Percentiles rank a stretch among this genome's conserved stretches.
phyloP scores from a whole-genome alignment of 306 rosid genomes.

The Nissolia schottii region DNA sequence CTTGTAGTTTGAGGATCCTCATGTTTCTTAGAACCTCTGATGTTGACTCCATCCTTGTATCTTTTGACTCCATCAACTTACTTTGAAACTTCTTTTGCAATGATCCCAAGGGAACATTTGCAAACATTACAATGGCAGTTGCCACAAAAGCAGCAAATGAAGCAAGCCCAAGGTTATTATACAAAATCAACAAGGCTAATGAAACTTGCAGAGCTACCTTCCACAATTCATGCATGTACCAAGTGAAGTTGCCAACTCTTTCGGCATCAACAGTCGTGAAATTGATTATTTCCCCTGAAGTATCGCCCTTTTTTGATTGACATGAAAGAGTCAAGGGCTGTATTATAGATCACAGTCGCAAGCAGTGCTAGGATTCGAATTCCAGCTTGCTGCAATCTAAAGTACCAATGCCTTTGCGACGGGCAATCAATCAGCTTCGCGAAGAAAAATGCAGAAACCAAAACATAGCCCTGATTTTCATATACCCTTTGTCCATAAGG shows the following conservation, averaged over 20 bases:
- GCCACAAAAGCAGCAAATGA: constrained; percentile 24
- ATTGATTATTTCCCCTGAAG: constrained; percentile 24
- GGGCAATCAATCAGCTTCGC: constrained; percentile 13
- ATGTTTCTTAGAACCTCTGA: constrained; percentile 40
- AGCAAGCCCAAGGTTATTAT: constrained; percentile 26
- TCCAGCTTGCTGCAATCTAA: constrained; percentile 22
- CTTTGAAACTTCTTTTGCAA: constrained; percentile 25
- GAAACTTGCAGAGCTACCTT: constrained; percentile 1
- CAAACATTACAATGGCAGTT: constrained; percentile 23
- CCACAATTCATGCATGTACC: constrained; percentile 23
- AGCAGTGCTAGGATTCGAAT: constrained; percentile 1
- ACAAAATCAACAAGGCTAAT: constrained; percentile 23
- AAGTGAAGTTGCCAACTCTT: constrained; percentile 24
- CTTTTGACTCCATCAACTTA: constrained; percentile 39
- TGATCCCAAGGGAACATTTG: constrained; percentile 31
- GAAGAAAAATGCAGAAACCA: neutral
- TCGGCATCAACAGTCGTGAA: constrained; percentile 25
- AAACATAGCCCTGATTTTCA: constrained; percentile 3
- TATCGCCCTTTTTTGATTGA: constrained; percentile 18
- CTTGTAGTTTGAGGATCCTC: constrained; percentile 40
- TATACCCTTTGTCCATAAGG: constrained; percentile 9
- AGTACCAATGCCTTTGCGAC: constrained; percentile 17
- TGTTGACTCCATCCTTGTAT: constrained; percentile 30
- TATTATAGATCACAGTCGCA: constrained; percentile 13
- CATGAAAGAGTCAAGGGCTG: constrained; percentile 14